Evolutionary conservation across 352 stramenopile species (phyloP), one percentile per base, ranked within the genome.

Genomic region (Phytophthora sp.): DNA sequence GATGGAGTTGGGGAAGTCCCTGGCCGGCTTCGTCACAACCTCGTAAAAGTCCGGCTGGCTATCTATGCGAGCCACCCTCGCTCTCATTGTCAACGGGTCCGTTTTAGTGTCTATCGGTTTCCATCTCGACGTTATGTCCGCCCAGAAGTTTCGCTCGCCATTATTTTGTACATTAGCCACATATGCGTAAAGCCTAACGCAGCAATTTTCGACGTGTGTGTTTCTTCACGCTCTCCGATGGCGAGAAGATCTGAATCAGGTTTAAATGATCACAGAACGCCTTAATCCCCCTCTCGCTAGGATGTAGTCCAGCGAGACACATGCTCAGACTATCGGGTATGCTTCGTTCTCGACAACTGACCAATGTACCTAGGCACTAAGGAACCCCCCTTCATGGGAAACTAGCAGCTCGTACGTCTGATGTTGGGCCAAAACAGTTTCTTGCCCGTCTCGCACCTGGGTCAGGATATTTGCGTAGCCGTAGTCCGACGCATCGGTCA

Each of bases 1-100:
- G 30, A 75, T 62, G 21, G 23, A 39, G 12, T 35, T 39, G 18
- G 47, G 57, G 21, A 57, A 73, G 24, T 73, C 26, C 2, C 9
- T 27, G 21, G 55, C 49, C 1, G 63, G 63, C 6, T 69, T 54
- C 2, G 69, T 57, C 0, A 52, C 20, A 9, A 20, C 7, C 15
- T 70, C 20, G 23, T 76, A 73, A 16, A 73, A 64, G 23, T 73
- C 65, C 0, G 51, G 52, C 6, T 67, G 66, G 12, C 75, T 65
- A 18, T 78, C 78, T 26, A 78, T 69, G 38, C 78, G 73, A 0
- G 69, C 24, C n/a, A 77, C 54, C n/a, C n/a, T n/a, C n/a, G n/a
- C n/a, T n/a, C n/a, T n/a, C n/a, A n/a, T n/a, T n/a, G 26, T 76
- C 73, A 9, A 41, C n/a, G 16, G 71, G 64, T 15, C 52, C 29